Percentiles rank a stretch among this genome's conserved stretches.
These are phyloP conservation scores for Hortiboletus campestris DNA, from an alignment of 768 basidiomycete species.

Conservation along the genomic window DNA sequence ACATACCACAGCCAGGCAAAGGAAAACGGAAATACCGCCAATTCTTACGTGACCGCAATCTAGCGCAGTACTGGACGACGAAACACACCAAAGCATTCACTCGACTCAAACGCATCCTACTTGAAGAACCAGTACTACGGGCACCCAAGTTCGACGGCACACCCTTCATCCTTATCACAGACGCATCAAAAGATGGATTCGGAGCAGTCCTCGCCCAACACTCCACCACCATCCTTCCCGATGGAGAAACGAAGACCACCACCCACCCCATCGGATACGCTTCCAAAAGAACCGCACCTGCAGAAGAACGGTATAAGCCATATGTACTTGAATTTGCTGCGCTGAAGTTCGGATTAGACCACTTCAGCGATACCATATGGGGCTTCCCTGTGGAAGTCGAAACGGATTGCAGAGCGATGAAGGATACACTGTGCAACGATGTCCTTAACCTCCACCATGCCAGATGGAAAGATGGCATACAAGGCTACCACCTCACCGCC, in stretches of 20 bases:
- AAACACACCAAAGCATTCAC: constrained; percentile 28
- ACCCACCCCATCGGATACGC: constrained; percentile 16
- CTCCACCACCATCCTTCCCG: neutral
- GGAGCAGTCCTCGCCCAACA: constrained; percentile 26
- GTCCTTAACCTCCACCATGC: constrained; percentile 15
- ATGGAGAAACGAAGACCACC: neutral
- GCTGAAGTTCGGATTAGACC: no score
- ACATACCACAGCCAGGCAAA: neutral
- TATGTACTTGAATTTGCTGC: constrained; percentile 33
- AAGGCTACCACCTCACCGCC: neutral
- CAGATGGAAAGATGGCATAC: constrained; percentile 27
- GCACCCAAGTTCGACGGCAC: constrained; percentile 33
- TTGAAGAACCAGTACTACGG: neutral
- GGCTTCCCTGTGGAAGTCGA: constrained; percentile 27
- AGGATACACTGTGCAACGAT: constrained; percentile 21
- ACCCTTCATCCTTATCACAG: constrained; percentile 38
- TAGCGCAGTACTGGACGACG: constrained; percentile 9
- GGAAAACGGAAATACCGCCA: neutral
- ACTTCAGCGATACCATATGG: no score
- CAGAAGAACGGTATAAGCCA: constrained; percentile 34
- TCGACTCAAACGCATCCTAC: constrained; percentile 30
- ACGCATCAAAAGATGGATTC: constrained; percentile 23
- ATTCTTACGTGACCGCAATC: neutral
- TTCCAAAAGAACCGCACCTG: constrained; percentile 33
- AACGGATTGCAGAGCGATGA: constrained; percentile 26